A percentile compares a stretch with the other conserved stretches of the same genome.
Evolutionary conservation across 805 yeast genomes (phyloP).

Genomic region (Sugiyamaella lignohabitans): DNA sequence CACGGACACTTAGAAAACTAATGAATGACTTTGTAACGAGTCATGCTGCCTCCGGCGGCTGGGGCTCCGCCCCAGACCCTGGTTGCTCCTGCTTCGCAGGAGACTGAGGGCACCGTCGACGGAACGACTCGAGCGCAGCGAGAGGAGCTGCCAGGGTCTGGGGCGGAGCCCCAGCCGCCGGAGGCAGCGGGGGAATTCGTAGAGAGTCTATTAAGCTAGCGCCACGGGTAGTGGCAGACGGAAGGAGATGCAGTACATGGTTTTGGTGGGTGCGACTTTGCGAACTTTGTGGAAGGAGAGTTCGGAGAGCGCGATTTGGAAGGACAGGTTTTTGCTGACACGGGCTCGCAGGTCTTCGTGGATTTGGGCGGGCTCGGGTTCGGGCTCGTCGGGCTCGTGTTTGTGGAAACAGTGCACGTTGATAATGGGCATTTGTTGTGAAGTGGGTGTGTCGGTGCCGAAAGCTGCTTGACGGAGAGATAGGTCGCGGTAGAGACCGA

Average conservation of each 20-base stretch:
- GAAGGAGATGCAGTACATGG: constrained; percentile 88
- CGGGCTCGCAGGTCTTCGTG: constrained; percentile 58
- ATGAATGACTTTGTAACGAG: too few relatives aligned
- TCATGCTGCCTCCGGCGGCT: too few relatives aligned
- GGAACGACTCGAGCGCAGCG: too few relatives aligned
- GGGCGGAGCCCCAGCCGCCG: too few relatives aligned
- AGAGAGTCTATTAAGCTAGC: not conserved
- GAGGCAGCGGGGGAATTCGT: too few relatives aligned
- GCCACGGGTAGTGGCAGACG: constrained; percentile 43
- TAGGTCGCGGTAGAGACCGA: constrained; percentile 56
- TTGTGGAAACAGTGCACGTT: constrained; percentile 94
- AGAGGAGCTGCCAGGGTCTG: too few relatives aligned
- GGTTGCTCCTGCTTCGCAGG: too few relatives aligned
- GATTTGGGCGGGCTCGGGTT: constrained; percentile 63
- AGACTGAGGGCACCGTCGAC: too few relatives aligned
- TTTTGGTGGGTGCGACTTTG: constrained; percentile 93
- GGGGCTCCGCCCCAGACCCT: too few relatives aligned
- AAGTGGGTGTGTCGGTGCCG: constrained; percentile 12
- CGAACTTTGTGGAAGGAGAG: constrained; percentile 77
- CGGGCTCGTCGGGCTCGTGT: constrained; percentile 66
- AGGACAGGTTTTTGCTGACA: constrained; percentile 42
- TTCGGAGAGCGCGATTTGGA: constrained; percentile 39
- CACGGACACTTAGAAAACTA: too few relatives aligned
- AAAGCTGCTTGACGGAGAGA: constrained; percentile 12
- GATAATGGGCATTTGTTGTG: constrained; percentile 51